These are phyloP conservation scores for Dactylorhiza incarnata DNA, from an alignment of 106 monocot genomes.

Conservation along the genomic window DNA sequence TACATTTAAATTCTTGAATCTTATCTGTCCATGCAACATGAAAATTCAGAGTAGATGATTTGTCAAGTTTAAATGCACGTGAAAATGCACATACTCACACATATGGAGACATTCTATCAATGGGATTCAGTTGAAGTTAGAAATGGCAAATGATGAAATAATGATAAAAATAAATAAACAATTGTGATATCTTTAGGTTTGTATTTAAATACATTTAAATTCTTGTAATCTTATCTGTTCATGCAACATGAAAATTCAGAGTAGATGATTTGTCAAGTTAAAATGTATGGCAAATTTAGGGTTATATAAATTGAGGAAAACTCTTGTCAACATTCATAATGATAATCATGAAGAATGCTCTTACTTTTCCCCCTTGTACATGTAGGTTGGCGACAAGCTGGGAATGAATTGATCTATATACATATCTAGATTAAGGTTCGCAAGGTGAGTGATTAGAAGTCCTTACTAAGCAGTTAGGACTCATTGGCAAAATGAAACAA, in stretches of 20 bases:
- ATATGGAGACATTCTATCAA: neutral
- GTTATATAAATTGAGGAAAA: too few species aligned
- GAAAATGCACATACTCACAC: neutral
- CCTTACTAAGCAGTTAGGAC: too few species aligned
- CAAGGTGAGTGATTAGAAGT: too few species aligned
- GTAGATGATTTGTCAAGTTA: neutral
- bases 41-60: too few species aligned
- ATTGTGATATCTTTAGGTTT: neutral
- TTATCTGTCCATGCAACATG: neutral
- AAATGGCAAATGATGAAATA: neutral
- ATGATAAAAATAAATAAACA: neutral
- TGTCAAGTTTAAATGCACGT: neutral
- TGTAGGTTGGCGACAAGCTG: too few species aligned
- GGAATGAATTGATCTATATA: too few species aligned
- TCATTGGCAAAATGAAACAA: too few species aligned
- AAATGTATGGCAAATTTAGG: neutral
- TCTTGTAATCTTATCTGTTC: neutral
- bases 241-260: neutral
- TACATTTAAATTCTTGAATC: neutral
- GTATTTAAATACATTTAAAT: neutral
- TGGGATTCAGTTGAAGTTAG: neutral
- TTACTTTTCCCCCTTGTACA: too few species aligned
- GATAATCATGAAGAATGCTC: too few species aligned
- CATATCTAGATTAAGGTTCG: too few species aligned
- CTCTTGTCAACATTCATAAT: too few species aligned